phyloP scores from a whole-genome alignment of 352 stramenopile genomes.

The Globisporangium alternatum region DNA sequence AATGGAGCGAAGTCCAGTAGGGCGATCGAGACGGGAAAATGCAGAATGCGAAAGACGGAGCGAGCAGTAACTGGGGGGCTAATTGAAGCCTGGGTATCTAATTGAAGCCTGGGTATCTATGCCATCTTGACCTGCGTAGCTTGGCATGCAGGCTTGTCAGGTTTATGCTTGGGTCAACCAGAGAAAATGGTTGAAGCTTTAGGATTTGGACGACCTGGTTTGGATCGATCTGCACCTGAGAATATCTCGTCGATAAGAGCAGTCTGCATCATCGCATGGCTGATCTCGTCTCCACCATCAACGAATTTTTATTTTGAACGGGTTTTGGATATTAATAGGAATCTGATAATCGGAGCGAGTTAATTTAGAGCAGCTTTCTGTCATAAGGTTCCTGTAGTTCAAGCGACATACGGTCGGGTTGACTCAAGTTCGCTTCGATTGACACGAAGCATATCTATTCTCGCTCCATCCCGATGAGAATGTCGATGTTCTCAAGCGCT shows the following conservation, averaged over 20 bases:
- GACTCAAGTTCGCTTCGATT: background rate
- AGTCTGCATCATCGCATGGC: background rate
- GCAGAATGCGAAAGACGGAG: slow-evolving; percentile 11
- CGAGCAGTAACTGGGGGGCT: background rate
- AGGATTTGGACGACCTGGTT: background rate
- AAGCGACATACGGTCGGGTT: slow-evolving; percentile 2
- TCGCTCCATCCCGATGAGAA: background rate
- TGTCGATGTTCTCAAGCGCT: background rate
- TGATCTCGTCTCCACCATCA: background rate
- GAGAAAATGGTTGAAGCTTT: background rate
- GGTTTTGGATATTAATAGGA: background rate
- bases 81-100: background rate
- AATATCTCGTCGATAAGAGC: slow-evolving; percentile 1
- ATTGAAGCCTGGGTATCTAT: background rate
- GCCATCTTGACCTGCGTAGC: background rate
- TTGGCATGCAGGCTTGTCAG: background rate
- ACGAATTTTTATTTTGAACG: background rate
- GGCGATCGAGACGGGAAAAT: slow-evolving; percentile 10
- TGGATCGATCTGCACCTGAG: background rate
- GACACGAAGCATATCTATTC: background rate
- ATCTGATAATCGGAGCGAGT: background rate
- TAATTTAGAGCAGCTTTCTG: background rate
- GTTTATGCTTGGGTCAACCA: background rate
- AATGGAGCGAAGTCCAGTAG: too few species aligned
- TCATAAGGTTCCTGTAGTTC: background rate